phyloP scores from a whole-genome alignment of 805 yeast genomes.

The Ogataea neopini region DNA sequence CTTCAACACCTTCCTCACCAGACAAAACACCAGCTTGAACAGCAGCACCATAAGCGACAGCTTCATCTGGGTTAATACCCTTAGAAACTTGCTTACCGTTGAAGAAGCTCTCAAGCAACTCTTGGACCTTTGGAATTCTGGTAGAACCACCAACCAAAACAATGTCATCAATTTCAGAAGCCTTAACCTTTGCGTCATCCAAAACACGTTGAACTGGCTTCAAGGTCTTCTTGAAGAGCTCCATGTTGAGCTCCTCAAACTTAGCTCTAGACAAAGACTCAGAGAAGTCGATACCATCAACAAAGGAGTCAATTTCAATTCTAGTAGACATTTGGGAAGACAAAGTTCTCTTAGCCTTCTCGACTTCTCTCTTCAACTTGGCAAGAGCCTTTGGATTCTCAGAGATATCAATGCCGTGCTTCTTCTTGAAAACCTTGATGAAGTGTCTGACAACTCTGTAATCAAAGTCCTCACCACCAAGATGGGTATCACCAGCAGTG shows the following conservation, averaged over 20 bases:
- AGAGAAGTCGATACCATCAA: slow-evolving; percentile 92
- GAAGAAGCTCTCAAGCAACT: slow-evolving; percentile 84
- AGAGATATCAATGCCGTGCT: slow-evolving; percentile 81
- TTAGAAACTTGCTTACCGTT: slow-evolving; percentile 95
- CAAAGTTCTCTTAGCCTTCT: slow-evolving; percentile 95
- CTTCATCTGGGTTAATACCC: slow-evolving; percentile 99
- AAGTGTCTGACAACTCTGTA: slow-evolving; percentile 82
- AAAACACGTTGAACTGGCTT: slow-evolving; percentile 96
- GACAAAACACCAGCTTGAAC: slow-evolving; percentile 98
- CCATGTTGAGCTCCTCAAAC: slow-evolving; percentile 94
- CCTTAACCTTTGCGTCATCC: slow-evolving; percentile 87
- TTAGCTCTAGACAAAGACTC: slow-evolving; percentile 96
- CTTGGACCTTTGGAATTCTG: slow-evolving; percentile 97
- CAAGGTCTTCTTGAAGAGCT: slow-evolving; percentile 88
- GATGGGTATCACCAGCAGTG: slow-evolving; percentile 80
- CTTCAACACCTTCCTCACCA: slow-evolving; percentile 93
- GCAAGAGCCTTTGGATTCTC: slow-evolving; percentile 84
- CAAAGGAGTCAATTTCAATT: slow-evolving; percentile 93
- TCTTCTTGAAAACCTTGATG: slow-evolving; percentile 86
- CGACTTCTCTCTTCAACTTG: slow-evolving; percentile 95
- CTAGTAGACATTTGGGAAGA: slow-evolving; percentile 95
- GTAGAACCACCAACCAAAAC: slow-evolving; percentile 99
- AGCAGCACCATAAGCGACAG: slow-evolving; percentile 99
- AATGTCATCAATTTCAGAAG: slow-evolving; percentile 87
- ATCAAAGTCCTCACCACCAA: slow-evolving; percentile 88